phyloP scores from a whole-genome alignment of 2,329 filamentous ascomycete genomes.

The Nigrospora sphaerica region DNA sequence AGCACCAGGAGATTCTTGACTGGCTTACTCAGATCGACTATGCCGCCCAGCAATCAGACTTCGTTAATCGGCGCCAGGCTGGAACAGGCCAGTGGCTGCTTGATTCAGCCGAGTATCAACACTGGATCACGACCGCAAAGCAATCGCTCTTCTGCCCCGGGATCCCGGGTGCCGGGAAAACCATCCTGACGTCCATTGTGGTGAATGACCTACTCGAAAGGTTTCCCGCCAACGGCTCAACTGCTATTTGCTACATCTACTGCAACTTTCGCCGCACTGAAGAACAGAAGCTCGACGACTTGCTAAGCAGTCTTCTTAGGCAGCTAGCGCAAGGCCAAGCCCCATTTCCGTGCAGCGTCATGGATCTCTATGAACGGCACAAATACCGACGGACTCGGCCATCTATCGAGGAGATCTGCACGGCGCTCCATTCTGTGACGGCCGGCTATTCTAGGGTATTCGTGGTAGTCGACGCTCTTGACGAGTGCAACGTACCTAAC shows the following conservation, averaged over 20 bases:
- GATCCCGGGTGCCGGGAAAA: conserved; percentile 42
- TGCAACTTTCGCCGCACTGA: conserved; percentile 30
- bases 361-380: too few species aligned
- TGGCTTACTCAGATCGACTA: conserved; percentile 33
- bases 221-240: conserved; percentile 10
- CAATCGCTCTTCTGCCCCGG: conserved; percentile 37
- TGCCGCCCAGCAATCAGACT: conserved; percentile 29
- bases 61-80: conserved; percentile 24
- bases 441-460: conserved; percentile 13
- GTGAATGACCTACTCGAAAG: conserved; percentile 28
- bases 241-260: conserved; percentile 37
- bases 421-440: conserved; percentile 22
- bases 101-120: conserved; percentile 22
- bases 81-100: conserved; percentile 40
- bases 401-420: too few species aligned
- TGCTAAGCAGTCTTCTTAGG: conserved; percentile 28
- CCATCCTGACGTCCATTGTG: conserved; percentile 32
- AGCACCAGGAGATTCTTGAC: conserved; percentile 16
- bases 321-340: conserved; percentile 5
- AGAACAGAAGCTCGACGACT: conserved; percentile 25
- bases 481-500: conserved; percentile 7
- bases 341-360: too few species aligned
- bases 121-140: conserved; percentile 16
- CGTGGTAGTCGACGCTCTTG: conserved; percentile 11
- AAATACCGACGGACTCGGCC: too few species aligned